Base-by-base conservation (phyloP, 164 flowering plant genomes). In the Chimonanthus salicifolius region DNA sequence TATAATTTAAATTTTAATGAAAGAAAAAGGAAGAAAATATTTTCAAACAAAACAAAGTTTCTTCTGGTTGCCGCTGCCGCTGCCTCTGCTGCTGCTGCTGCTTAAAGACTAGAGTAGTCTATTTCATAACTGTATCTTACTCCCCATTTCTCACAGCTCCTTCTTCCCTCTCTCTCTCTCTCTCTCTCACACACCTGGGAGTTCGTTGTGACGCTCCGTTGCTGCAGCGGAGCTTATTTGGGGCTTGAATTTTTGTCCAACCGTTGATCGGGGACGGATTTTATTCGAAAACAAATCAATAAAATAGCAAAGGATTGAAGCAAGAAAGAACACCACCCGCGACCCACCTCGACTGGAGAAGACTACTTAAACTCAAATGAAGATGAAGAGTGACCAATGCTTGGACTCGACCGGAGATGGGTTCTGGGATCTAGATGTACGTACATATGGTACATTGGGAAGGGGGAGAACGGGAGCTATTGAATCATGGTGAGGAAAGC, bases 401-500 rank as follows among this genome's bases (percentile, higher is more conserved):
- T 54, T 33, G 66, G 43, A 20, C 21, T 63, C 10, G 66, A 54
- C 11, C 11, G 60, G 16, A 63, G 44, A 63, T 5, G 66, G 66
- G 20, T 65, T n/a, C 44, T 65, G 11, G 44, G 68, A 11, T 65
- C 68, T 65, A 45, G 49, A 65, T 47, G 13, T 66, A 66, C 16
- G 49, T 66, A 66, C 68, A 66, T 66, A 66, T 66, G 68, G 47
- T 86, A 81, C 84, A 81, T 71, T 10, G 68, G 71, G 60, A 67
- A 74, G 68, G 3, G 71, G 72, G 44, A 44, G 33, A 46, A 64
- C 11, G 68, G 20, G 54, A 11, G 7, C 47, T 68, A 84, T 51
- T 84, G 87, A 80, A 88, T 89, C 89, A 86, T 80, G 68, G 89
- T 83, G 75, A 83, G 45, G 71, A 84, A 87, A 9, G 88, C 80